Evolutionary conservation across 352 stramenopile species (phyloP).

Genomic region (Pythium vanterpoolii): DNA sequence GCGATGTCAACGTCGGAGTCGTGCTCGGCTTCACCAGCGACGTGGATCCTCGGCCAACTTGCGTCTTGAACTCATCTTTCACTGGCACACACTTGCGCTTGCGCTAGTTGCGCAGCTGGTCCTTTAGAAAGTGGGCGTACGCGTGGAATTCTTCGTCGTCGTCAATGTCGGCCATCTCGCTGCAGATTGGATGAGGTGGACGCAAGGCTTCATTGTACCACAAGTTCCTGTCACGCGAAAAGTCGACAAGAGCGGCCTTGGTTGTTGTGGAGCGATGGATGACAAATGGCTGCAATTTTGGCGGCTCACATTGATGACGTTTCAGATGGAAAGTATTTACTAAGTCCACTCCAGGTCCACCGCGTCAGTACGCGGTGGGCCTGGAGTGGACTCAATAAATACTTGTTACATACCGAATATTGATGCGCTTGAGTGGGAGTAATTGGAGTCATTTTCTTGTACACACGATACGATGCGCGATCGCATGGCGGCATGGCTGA

Average conservation of each 20-base stretch:
- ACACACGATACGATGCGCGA: not conserved
- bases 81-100: not conserved
- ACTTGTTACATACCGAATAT: not conserved
- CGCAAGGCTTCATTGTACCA: constrained; percentile 5
- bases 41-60: not conserved
- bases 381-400: not conserved
- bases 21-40: not conserved
- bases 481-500: constrained; percentile 1
- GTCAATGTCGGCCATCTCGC: constrained; percentile 1
- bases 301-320: too few relatives aligned
- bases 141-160: constrained; percentile 1
- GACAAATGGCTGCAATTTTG: not conserved
- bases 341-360: too few relatives aligned
- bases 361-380: not conserved
- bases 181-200: not conserved
- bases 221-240: not conserved
- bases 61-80: not conserved
- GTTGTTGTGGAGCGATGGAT: not conserved
- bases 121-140: not conserved
- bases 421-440: not conserved
- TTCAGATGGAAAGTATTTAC: too few relatives aligned
- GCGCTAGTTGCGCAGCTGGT: not conserved
- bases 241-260: not conserved
- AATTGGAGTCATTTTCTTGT: not conserved
- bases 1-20: not conserved